Conservation (phyloP, 2,329 filamentous ascomycete species). For the Bipolaris zeicola region DNA sequence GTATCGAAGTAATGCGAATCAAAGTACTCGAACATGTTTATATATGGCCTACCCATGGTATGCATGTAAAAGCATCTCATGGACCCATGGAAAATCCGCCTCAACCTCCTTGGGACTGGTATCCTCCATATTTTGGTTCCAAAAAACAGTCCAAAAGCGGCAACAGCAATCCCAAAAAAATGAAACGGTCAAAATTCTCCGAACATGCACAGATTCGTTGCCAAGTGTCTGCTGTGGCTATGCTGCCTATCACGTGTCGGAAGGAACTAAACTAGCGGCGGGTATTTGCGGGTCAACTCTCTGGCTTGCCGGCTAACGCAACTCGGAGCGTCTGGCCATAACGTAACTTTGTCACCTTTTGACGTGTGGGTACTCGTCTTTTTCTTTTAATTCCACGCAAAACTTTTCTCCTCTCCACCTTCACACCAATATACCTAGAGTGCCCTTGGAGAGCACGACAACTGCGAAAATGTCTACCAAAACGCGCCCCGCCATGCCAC, state of each 20-base stretch:
- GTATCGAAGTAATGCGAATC: no score
- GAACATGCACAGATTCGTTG: background rate
- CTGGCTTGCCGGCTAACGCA: constrained; percentile 16
- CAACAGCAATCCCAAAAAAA: background rate
- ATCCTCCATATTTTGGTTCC: no score
- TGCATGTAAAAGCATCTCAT: no score
- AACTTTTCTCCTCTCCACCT: background rate
- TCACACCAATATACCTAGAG: background rate
- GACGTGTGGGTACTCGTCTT: constrained; percentile 8
- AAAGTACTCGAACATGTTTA: no score
- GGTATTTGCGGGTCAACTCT: constrained; percentile 23
- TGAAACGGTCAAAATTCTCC: background rate
- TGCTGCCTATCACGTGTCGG: background rate
- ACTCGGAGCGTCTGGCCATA: constrained; percentile 11
- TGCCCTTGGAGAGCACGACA: background rate
- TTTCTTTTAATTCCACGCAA: background rate
- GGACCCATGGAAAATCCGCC: no score
- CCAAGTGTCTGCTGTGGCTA: background rate
- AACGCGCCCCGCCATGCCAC: constrained; percentile 58
- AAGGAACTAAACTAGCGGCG: constrained; percentile 10
- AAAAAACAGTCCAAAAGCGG: no score
- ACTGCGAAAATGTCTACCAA: constrained; percentile 52
- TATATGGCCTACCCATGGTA: no score
- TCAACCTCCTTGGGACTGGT: no score
- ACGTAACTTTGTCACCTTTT: constrained; percentile 1